Evolutionary conservation across 2,329 filamentous ascomycete species (phyloP), one percentile per base, ranked within the genome.

Genomic region (Massarina eburnea): DNA sequence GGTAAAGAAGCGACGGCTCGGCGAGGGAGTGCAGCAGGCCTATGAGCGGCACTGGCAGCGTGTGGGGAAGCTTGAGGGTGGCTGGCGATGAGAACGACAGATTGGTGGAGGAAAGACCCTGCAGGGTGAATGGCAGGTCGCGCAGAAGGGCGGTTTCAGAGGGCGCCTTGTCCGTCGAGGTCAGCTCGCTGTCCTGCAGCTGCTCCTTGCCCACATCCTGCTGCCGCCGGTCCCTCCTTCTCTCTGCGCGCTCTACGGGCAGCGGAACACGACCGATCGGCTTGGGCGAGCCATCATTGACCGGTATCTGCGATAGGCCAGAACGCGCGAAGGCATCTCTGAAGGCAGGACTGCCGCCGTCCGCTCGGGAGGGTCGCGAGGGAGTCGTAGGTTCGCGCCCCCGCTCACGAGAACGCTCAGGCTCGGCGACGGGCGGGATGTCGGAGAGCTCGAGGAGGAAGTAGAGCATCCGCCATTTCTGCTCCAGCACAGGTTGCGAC

Each of bases 391-490:
- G 63, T 10, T 61, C 52, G 34, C 49, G 61, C 4, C 57, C 45
- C 2, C 55, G 56, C 27, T 44, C 48, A 19, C 47, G 60, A 15
- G 42, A 35, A 8, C 61, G 52, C 8, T 48, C 54, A 1, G 49
- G 37, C 7, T 59, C 57, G 1, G 48, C 41, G 0, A 52, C 35
- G 27, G 43, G 43, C 4, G 59, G 51, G 8, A 63, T 83, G 62
- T 91, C 88, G 50, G 89, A 84, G 38, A 96, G 80, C 59, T 89
- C 85, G 67, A 94, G 88, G 33, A 99, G 81, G 33, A 99, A 83
- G 67, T 95, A 95, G 17, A 99, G 78, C 55, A 99, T 96, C 3
- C 88, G 90, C 91, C 91, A 97, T 80, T 99, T 99, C 71, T 96
- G 88, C 61, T 89, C 88, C 35, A 99, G 79, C 5, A 97, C 91